Base-by-base conservation (phyloP, 2,329 filamentous ascomycete species). In the Daldinia eschscholtzii region DNA sequence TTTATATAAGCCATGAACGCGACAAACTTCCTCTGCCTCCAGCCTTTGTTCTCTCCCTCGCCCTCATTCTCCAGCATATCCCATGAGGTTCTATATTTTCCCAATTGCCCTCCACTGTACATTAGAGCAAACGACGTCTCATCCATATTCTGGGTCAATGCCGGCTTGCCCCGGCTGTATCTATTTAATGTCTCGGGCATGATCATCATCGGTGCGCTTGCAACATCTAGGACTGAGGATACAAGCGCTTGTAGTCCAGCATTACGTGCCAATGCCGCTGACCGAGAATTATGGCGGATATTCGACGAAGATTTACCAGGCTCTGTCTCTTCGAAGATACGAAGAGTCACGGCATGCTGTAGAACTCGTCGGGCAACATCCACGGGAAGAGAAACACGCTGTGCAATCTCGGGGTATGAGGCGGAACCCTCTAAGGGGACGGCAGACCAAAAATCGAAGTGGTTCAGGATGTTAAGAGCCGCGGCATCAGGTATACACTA, bases 391-490 rank as follows among this genome's bases (percentile, higher is more conserved):
- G 75, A 72, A 1, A 78, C 77, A 33, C 78, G 74, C 30, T 77
- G 70, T 15, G 82, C 78, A 18, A 85, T 81, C 10, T 82, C 80
- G 3, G 74, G 67, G 61, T 81, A 82, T 2, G 83, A 82, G 6
- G 84, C 83, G 3, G 80, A 78, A 15, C 83, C 83, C 26, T 82
- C 77, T 0, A 86, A 59, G 2, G 85, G 84, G 5, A 88, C 84
- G 4, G 83, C 81, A 10, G 80, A 77, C 83, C 84, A 87, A 72
- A 87, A 86, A 71, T 86, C 77, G 73, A 87, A 87, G 68, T 84
- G 78, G 73, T 86, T 86, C 15, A 87, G 76, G 13, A 85, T 76
- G 70, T 85, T 84, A 41, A 87, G 79, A 10, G 76, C 72, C 6
- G 82, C 79, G 3, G 80, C 78, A 67, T 85, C 83, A 1, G 83